Evolutionary conservation across 805 yeast species (phyloP), one percentile per base, ranked within the genome.

Genomic region (Grigorovia yakushimaensis): DNA sequence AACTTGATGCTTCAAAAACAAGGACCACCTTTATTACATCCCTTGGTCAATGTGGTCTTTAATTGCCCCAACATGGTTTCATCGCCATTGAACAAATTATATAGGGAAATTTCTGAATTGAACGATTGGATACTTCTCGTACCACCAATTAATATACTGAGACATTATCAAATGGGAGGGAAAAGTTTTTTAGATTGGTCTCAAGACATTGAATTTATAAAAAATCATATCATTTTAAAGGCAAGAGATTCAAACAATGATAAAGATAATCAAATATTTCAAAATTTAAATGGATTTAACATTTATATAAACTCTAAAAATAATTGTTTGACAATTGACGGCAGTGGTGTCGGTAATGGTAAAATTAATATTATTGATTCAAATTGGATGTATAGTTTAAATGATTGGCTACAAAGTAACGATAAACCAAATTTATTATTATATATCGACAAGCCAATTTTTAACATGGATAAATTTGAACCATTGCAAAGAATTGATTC

Each of bases 11-110:
- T 46, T 10, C 33, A 27, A 15, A 33, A 33, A 33, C 17, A n/a
- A 13, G 37, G 17, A 35, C 85, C 86, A 2, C 59, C 71, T 41
- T 65, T 81, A 47, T 64, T 74, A 47, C 82, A 84, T 55, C 88
- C 89, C 8, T 66, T 81, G 35, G 66, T 84, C 30, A 79, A 83
- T 60, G 72, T 79, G 37, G 62, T 84, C 6, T 82, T 84, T 68
- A 81, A 82, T 65, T 79, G 82, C 54, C 82, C 84, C 0, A 69
- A 66, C 48, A 78, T 79, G 2, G 49, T 61, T 6, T 64, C 62
- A n/a, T 68, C 73, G 0, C 73, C 80, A 15, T 65, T 73, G 44
- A 73, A 71, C 48, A 70, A 69, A n/a, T 66, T 77, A 7, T 69
- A 79, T 36, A 58, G 64, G 4, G 71, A 62, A 44, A 56, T 82